Evolutionary conservation across 2,329 filamentous ascomycete genomes (phyloP), one percentile per base, ranked within the genome.

Genomic region (Botryotinia calthae): DNA sequence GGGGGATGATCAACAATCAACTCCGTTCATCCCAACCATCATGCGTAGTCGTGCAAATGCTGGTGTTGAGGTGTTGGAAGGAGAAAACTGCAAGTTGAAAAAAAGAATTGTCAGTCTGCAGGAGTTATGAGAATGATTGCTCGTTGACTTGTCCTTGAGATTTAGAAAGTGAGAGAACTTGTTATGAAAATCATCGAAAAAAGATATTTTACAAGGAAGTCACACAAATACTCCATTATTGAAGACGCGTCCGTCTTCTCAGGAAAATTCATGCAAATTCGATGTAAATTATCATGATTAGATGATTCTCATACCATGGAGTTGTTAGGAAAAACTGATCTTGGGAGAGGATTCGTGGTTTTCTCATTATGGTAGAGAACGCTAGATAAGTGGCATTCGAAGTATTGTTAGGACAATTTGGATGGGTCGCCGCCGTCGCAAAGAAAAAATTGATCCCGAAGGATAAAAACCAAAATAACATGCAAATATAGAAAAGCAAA

Each of bases 221-320:
- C 18, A 42, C 48, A 67, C n/a, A 42, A 67, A 42, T 56, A 14
- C 22, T 48, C 40, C 48, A 20, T 67, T 37, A 56, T 56, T 22
- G 18, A 51, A 66, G 65, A 37, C 48, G 46, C 65, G 65, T 67
- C 65, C 46, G n/a, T 37, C 48, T 66, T 48, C 48, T 56, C 54
- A 51, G 20, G n/a, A 42, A 25, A 7, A 8, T 42, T 42, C 8
- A 22, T 67, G 65, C n/a, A 4, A 56, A 7, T 20, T 44, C 34
- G 1, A 28, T 42, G 34, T 7, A 16, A 31, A n/a, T n/a, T 56
- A 62, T 62, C 14, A 22, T n/a, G 12, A 16, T 34, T 0, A 37
- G 34, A 62, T 40, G 59, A 40, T 40, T 18, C 59, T 18, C 59
- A 62, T n/a, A 25, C 34, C 34, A 4, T 61, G 6, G 58, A 37